Base-by-base conservation (phyloP, 768 basidiomycete species). In the Obba rivulosa region DNA sequence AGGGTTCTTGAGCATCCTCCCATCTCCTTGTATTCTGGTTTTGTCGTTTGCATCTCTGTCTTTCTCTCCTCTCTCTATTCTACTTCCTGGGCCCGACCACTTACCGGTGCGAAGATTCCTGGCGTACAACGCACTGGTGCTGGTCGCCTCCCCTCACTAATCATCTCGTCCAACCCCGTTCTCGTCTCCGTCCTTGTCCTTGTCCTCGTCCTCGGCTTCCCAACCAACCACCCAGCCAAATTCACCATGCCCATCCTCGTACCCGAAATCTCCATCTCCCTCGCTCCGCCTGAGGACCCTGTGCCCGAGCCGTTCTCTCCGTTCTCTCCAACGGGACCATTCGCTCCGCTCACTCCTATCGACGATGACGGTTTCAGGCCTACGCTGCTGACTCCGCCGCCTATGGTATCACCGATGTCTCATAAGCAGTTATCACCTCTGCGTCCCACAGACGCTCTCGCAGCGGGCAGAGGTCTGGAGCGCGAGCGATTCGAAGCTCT, bases 251-350 rank as follows among this genome's bases (percentile, higher is more conserved):
- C 47, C 43, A 56, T 65, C 56, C 63, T 64, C 51, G 66, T 87
- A 57, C 86, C 87, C 55, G 70, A 76, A 53, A 89, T 91, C 56
- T 76, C 73, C 56, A 79, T 91, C 59, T 87, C 83, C 18, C 79
- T 73, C 28, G 79, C 86, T 41, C 79, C 82, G 3, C 77, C 77
- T n/a, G 70, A 77, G 55, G 74, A 77, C 43, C 63, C 67, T 37
- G 46, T 59, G 25, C 55, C 66, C 25, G 81, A 85, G 61, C 80
- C 82, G 2, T 79, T 71, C 62, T 86, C 85, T 46, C 83, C 85
- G 8, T 83, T 85, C 56, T 62, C 70, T n/a, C 35, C 56, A 40
- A 61, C 48, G 60, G 28, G 28, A 5, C 7, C 28, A 13, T 58
- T 50, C 62, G 52, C 51, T 62, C 49, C 47, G 62, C 41, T 53